These are phyloP conservation scores for Grammothele lineata DNA, from an alignment of 768 basidiomycete genomes.

Conservation along the genomic window DNA sequence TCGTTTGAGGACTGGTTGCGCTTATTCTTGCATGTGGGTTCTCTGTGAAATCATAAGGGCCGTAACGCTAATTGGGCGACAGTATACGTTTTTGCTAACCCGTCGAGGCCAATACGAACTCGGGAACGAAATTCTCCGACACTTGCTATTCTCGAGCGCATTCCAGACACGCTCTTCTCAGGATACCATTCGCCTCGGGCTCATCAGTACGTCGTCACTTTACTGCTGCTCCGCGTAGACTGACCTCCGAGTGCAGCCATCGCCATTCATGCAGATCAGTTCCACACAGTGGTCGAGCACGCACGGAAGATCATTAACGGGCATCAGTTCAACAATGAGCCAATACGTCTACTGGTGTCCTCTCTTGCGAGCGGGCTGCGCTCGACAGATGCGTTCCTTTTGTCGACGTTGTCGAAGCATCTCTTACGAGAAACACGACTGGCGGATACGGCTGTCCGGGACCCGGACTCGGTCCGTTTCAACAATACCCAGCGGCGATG, in stretches of 20 bases:
- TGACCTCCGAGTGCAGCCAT: slow-evolving; percentile 51
- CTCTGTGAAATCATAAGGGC: too few species aligned
- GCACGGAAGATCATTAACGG: slow-evolving; percentile 68
- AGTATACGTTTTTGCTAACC: slow-evolving; percentile 78
- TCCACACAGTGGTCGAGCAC: slow-evolving; percentile 63
- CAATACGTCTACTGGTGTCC: slow-evolving; percentile 71
- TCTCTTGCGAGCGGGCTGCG: slow-evolving; percentile 67
- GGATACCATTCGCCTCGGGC: slow-evolving; percentile 68
- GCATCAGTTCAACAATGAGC: slow-evolving; percentile 86
- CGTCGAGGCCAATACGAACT: slow-evolving; percentile 56
- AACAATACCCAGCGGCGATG: slow-evolving; percentile 57
- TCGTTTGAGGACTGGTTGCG: slow-evolving; percentile 82
- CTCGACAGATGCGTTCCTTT: slow-evolving; percentile 70
- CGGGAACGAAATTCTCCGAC: slow-evolving; percentile 73
- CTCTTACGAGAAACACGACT: slow-evolving; percentile 75
- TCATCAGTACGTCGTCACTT: slow-evolving; percentile 57
- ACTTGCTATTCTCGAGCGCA: slow-evolving; percentile 69
- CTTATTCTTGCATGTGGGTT: slow-evolving; percentile 76
- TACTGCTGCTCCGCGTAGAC: not conserved
- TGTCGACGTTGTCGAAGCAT: slow-evolving; percentile 78
- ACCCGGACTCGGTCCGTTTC: slow-evolving; percentile 59
- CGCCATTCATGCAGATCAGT: slow-evolving; percentile 54
- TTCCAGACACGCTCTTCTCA: slow-evolving; percentile 60
- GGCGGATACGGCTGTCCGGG: slow-evolving; percentile 60
- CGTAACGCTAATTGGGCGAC: too few species aligned